Evolutionary conservation across 2,329 filamentous ascomycete species (phyloP).

Genomic region (Claviceps fusiformis): DNA sequence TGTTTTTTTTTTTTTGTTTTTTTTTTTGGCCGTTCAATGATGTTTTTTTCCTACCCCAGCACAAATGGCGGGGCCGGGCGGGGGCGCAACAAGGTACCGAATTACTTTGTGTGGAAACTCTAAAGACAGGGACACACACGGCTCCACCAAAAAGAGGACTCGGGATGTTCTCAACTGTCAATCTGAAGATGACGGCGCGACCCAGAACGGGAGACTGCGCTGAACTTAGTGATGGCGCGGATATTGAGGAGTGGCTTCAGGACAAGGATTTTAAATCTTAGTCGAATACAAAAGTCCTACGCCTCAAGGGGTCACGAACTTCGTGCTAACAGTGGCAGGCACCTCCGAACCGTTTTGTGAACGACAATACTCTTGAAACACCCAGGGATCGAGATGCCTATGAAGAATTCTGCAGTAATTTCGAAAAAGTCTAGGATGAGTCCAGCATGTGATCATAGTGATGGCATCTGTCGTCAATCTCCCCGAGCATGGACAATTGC

Average conservation of each 20-base stretch:
- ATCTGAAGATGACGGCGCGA: neutral
- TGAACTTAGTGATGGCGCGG: neutral
- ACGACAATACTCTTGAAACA: neutral
- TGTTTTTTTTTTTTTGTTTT: neutral
- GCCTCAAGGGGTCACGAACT: neutral
- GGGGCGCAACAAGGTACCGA: neutral
- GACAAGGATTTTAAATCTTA: neutral
- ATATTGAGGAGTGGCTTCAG: neutral
- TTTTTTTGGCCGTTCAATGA: neutral
- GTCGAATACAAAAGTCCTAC: neutral
- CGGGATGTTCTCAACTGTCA: neutral
- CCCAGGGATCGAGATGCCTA: too few relatives aligned
- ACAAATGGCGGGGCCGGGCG: neutral
- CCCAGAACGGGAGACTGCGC: neutral
- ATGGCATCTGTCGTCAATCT: too few relatives aligned
- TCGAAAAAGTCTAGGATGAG: too few relatives aligned
- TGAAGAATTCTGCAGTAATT: too few relatives aligned
- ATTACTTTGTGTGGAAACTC: neutral
- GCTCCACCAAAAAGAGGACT: neutral
- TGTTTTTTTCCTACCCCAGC: neutral
- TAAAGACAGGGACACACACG: neutral
- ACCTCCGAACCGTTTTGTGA: neutral
- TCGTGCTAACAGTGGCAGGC: neutral
- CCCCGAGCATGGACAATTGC: too few relatives aligned
- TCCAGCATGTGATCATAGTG: too few relatives aligned